These are phyloP conservation scores for Cornus florida DNA, from an alignment of 148 eudicot species.

Conservation along the genomic window DNA sequence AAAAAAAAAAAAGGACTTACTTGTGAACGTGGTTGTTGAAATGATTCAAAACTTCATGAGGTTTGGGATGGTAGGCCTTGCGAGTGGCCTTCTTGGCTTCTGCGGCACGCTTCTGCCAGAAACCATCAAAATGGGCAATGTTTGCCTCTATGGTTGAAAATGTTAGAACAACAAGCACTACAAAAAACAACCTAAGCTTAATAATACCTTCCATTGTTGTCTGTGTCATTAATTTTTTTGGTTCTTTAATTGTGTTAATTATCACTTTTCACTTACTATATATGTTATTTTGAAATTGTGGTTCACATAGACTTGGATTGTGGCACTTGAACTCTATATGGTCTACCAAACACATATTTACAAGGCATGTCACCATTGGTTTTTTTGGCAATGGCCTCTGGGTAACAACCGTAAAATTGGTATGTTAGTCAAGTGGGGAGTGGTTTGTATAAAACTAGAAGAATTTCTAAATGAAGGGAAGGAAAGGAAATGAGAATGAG, in stretches of 20 bases:
- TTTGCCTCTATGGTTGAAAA: constrained; percentile 22
- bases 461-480: constrained; percentile 16
- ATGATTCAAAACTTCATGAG: constrained; percentile 26
- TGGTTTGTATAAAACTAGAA: neutral
- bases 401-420: neutral
- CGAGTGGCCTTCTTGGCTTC: constrained; percentile 31
- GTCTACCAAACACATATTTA: neutral
- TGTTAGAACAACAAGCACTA: constrained; percentile 25
- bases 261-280: neutral
- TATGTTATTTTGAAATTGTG: neutral
- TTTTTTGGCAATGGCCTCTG: too few relatives aligned
- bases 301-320: too few relatives aligned
- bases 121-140: constrained; percentile 33
- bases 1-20: constrained; percentile 17
- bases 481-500: constrained; percentile 16
- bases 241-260: neutral
- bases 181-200: constrained; percentile 17
- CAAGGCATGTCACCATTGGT: neutral
- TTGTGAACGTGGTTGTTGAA: constrained; percentile 27
- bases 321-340: neutral
- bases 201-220: constrained; percentile 20
- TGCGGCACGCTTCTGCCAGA: constrained; percentile 41
- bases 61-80: constrained; percentile 39
- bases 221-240: neutral
- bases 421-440: neutral